Conservation (phyloP, 805 yeast genomes). For the Spathaspora girioi region DNA sequence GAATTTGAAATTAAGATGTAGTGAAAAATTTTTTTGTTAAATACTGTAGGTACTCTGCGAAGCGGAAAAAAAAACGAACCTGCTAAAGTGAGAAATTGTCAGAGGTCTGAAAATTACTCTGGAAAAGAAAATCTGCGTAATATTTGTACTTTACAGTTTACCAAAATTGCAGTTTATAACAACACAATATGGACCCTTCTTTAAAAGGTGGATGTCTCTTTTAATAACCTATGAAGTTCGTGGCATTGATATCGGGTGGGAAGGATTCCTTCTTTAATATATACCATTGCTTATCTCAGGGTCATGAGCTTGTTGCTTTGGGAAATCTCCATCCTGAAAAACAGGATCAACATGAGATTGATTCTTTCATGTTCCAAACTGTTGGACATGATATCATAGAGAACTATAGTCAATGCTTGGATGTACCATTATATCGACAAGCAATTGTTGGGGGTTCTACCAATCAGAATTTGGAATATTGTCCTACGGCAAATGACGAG, state of each 20-base stretch:
- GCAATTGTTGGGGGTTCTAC: conserved; percentile 60
- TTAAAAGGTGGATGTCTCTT: not conserved
- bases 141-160: not conserved
- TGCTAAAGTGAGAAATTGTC: not conserved
- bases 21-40: conserved; percentile 5
- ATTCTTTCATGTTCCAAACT: conserved; percentile 96
- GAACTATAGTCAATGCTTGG: conserved; percentile 64
- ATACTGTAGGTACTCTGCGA: not conserved
- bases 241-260: conserved; percentile 92
- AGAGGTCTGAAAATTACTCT: not conserved
- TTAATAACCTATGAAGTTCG: conserved; percentile 62
- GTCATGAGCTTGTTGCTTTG: conserved; percentile 81
- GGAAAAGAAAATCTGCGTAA: not conserved
- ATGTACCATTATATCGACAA: conserved; percentile 74
- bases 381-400: conserved; percentile 84
- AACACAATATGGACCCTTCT: not conserved
- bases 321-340: conserved; percentile 65
- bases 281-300: conserved; percentile 77
- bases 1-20: conserved; percentile 10
- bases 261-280: conserved; percentile 93
- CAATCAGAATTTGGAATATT: conserved; percentile 67
- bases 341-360: conserved; percentile 56
- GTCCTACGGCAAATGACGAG: conserved; percentile 69
- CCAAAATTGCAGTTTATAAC: not conserved
- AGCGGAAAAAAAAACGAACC: not conserved